phyloP scores from a whole-genome alignment of 202 grass and related monocot species.

The Dendrocalamus latiflorus region DNA sequence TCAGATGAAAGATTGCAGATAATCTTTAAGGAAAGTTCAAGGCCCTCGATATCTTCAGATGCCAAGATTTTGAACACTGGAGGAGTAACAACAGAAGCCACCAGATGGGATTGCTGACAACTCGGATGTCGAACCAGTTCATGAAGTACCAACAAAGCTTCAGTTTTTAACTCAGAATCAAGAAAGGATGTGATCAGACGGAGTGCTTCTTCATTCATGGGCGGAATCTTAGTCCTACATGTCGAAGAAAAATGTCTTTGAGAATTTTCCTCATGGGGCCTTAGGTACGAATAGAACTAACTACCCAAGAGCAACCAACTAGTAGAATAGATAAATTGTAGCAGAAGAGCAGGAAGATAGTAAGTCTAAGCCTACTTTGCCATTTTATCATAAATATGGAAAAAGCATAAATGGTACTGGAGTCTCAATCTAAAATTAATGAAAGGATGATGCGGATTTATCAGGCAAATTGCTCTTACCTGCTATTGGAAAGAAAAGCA shows the following conservation, averaged over 20 bases:
- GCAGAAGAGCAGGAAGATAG: neutral
- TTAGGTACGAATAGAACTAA: neutral
- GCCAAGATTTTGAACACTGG: constrained; percentile 48
- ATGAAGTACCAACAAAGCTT: constrained; percentile 60
- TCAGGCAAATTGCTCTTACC: constrained; percentile 43
- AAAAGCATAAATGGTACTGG: neutral
- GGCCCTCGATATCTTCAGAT: constrained; percentile 45
- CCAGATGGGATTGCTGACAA: constrained; percentile 30
- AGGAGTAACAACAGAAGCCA: constrained; percentile 40
- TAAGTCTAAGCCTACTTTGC: neutral
- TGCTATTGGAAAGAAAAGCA: constrained; percentile 55
- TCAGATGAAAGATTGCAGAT: constrained; percentile 59
- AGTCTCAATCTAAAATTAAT: neutral
- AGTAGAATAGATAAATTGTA: neutral
- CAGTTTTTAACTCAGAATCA: constrained; percentile 40
- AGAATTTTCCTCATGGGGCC: neutral
- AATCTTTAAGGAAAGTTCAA: constrained; percentile 57
- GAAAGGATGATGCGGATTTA: neutral
- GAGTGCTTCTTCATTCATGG: constrained; percentile 53
- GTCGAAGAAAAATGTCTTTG: neutral
- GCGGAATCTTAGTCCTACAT: constrained; percentile 50
- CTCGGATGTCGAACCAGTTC: constrained; percentile 41
- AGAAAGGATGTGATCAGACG: constrained; percentile 53
- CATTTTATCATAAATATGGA: neutral
- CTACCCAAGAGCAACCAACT: neutral